Evolutionary conservation across 1,139 yeast species (phyloP).

Genomic region (Suhomyces maxii): DNA sequence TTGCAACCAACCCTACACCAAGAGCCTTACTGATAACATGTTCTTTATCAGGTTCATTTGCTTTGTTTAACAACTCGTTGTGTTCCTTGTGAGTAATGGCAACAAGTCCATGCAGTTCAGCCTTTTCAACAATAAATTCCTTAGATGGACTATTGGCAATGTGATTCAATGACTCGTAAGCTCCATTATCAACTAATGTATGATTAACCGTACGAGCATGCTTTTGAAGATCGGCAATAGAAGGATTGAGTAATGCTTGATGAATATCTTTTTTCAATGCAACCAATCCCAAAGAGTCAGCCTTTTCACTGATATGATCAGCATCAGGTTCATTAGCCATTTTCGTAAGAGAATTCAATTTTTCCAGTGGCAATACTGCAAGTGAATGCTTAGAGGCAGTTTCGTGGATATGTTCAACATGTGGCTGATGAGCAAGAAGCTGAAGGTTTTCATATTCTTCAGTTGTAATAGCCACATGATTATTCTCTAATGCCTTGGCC

Average conservation of each 20-base stretch:
- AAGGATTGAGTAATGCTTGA: slow-evolving; percentile 13
- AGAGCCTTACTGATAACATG: slow-evolving; percentile 35
- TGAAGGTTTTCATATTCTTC: slow-evolving; percentile 9
- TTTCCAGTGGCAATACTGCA: slow-evolving; percentile 15
- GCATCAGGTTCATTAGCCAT: slow-evolving; percentile 26
- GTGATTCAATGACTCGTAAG: slow-evolving; percentile 8
- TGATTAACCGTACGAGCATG: slow-evolving; percentile 11
- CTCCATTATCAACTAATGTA: slow-evolving; percentile 10
- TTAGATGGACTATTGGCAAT: slow-evolving; percentile 9
- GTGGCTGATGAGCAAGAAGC: slow-evolving; percentile 23
- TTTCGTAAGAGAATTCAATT: slow-evolving; percentile 10
- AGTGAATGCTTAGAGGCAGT: slow-evolving; percentile 15
- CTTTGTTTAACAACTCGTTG: slow-evolving; percentile 22
- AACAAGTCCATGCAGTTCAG: slow-evolving; percentile 19
- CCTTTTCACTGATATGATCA: slow-evolving; percentile 24
- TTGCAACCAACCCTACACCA: slow-evolving; percentile 21
- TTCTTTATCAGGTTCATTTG: slow-evolving; percentile 35
- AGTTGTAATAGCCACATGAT: slow-evolving; percentile 2
- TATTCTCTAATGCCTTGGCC: slow-evolving; percentile 11
- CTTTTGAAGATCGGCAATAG: slow-evolving; percentile 6
- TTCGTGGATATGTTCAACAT: slow-evolving; percentile 23
- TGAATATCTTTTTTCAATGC: slow-evolving; percentile 7
- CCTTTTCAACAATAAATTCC: slow-evolving; percentile 17
- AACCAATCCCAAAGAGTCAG: slow-evolving; percentile 15
- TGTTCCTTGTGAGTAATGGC: slow-evolving; percentile 17